phyloP scores from a whole-genome alignment of 768 basidiomycete genomes.

The Suillus subluteus region DNA sequence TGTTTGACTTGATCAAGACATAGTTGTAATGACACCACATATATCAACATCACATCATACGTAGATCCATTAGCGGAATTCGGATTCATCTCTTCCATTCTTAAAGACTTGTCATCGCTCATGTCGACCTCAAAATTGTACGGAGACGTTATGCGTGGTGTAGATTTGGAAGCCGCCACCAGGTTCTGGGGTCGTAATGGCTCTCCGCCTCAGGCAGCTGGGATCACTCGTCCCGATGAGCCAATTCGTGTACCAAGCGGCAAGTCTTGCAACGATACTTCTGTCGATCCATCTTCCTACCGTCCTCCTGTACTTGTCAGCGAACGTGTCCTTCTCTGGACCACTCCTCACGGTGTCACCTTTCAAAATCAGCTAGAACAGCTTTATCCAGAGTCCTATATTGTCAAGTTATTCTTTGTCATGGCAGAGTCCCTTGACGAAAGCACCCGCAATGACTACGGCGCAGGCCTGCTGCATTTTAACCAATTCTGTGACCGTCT shows the following conservation, averaged over 20 bases:
- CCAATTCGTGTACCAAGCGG: not conserved
- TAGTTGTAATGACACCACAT: not conserved
- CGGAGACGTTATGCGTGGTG: not conserved
- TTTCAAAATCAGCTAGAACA: constrained; percentile 7
- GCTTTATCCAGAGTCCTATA: not conserved
- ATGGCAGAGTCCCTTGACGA: constrained; percentile 22
- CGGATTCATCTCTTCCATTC: not conserved
- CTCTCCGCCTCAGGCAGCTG: not conserved
- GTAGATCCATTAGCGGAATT: constrained; percentile 1
- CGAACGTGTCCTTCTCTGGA: constrained; percentile 18
- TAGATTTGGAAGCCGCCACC: not conserved
- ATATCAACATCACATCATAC: not conserved
- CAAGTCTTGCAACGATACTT: not conserved
- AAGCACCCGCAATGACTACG: constrained; percentile 29
- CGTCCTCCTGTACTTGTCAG: constrained; percentile 18
- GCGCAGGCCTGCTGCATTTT: constrained; percentile 38
- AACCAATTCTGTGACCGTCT: constrained; percentile 40
- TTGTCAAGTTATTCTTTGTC: constrained; percentile 9
- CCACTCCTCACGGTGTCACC: constrained; percentile 25
- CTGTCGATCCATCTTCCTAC: constrained; percentile 7
- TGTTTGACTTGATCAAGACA: not conserved
- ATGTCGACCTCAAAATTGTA: not conserved
- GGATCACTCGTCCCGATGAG: not conserved
- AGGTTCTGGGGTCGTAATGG: not conserved
- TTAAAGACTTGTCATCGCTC: not conserved